phyloP scores from a whole-genome alignment of 2,329 filamentous ascomycete genomes.

The Colletotrichum abscissum region DNA sequence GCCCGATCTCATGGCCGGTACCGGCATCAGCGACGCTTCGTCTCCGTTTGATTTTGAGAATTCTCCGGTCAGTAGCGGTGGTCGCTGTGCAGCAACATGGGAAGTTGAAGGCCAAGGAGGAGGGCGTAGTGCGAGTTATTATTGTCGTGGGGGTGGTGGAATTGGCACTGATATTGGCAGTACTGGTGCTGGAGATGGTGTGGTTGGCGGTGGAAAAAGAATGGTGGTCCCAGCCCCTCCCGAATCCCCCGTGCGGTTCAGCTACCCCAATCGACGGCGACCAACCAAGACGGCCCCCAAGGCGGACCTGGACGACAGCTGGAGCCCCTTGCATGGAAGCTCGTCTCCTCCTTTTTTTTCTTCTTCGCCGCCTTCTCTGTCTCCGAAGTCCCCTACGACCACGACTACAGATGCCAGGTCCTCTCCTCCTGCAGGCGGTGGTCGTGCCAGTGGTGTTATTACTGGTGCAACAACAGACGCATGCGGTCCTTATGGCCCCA shows the following conservation, averaged over 20 bases:
- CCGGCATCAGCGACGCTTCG: neutral
- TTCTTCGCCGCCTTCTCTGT: constrained; percentile 7
- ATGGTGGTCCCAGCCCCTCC: constrained; percentile 3
- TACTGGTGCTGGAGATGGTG: neutral
- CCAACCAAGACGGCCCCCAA: constrained; percentile 30
- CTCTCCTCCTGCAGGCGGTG: neutral
- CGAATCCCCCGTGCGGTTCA: constrained; percentile 31
- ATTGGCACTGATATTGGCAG: neutral
- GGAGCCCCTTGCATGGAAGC: constrained; percentile 28
- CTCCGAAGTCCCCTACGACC: neutral
- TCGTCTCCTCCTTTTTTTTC: constrained; percentile 7
- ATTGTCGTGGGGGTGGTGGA: neutral
- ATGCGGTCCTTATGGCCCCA: constrained; percentile 5
- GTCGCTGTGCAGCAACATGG: neutral
- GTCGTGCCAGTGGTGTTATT: neutral
- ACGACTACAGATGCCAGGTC: neutral
- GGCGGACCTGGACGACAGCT: constrained; percentile 1
- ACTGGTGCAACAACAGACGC: neutral
- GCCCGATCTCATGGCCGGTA: constrained; percentile 8
- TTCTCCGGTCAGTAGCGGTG: neutral
- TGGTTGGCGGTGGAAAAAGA: neutral
- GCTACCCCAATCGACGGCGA: constrained; percentile 32
- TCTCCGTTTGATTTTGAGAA: neutral
- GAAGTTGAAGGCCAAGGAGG: neutral
- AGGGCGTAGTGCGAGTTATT: neutral